A percentile compares a stretch with the other conserved stretches of the same genome.
phyloP scores from a whole-genome alignment of 345 rosid species.

The Punica granatum region DNA sequence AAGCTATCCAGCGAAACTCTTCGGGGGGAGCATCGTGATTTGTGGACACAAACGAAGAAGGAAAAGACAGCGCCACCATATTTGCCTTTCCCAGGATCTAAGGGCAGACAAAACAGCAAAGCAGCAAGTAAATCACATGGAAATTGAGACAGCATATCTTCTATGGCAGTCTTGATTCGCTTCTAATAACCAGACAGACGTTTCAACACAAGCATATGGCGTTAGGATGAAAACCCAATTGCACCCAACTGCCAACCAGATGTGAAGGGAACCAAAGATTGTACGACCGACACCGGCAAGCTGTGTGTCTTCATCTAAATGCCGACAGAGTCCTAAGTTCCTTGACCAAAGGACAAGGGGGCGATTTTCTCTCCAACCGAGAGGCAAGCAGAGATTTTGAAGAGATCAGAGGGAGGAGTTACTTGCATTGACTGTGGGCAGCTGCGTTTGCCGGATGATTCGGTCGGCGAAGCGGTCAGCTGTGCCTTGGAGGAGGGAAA shows the following conservation, averaged over 20 bases:
- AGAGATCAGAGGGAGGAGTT: background rate
- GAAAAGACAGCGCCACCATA: constrained; percentile 1
- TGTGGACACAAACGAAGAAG: background rate
- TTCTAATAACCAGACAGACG: background rate
- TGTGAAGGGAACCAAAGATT: background rate
- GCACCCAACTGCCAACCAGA: background rate
- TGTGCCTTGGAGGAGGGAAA: background rate
- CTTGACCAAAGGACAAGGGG: background rate
- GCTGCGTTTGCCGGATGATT: background rate
- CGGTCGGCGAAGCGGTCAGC: too few relatives aligned
- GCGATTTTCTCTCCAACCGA: background rate
- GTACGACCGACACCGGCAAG: background rate
- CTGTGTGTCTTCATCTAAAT: background rate
- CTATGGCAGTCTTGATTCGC: background rate
- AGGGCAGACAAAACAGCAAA: background rate
- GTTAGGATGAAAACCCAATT: background rate
- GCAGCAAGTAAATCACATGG: background rate
- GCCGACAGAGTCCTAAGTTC: background rate
- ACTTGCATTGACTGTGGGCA: background rate
- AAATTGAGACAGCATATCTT: background rate
- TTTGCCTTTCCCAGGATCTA: background rate
- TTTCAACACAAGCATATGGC: background rate
- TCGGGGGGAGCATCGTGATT: background rate
- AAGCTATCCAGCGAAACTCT: constrained; percentile 1
- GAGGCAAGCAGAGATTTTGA: background rate